Conservation (phyloP, 78 protist species). For the Dictyostelium citrinum region DNA sequence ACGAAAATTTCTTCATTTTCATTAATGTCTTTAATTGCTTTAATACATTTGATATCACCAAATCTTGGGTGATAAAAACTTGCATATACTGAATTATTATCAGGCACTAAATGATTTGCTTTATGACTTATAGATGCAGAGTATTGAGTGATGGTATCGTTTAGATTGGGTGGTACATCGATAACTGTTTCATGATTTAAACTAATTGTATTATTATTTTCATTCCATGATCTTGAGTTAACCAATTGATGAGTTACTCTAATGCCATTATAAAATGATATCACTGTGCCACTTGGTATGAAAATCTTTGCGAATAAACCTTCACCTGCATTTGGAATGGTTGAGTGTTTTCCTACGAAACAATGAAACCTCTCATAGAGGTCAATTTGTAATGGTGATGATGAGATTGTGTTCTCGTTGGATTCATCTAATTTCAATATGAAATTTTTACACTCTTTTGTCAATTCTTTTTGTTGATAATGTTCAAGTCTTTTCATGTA, state of each 20-base stretch:
- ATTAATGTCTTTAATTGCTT: slow-evolving; percentile 10
- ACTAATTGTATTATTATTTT: slow-evolving; percentile 70
- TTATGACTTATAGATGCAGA: slow-evolving; percentile 67
- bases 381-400: slow-evolving; percentile 2
- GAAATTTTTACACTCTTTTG: neutral
- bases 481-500: neutral
- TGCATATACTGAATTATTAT: slow-evolving; percentile 50
- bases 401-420: neutral
- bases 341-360: slow-evolving; percentile 17
- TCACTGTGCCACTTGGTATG: slow-evolving; percentile 22
- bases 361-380: slow-evolving; percentile 19
- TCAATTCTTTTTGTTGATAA: neutral
- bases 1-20: slow-evolving; percentile 66
- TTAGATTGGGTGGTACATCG: slow-evolving; percentile 59
- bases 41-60: slow-evolving; percentile 76
- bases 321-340: slow-evolving; percentile 7
- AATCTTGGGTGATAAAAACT: slow-evolving; percentile 65
- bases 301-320: slow-evolving; percentile 56
- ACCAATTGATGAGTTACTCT: slow-evolving; percentile 34
- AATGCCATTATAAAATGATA: slow-evolving; percentile 72
- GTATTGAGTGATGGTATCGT: slow-evolving; percentile 7
- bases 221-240: slow-evolving; percentile 17
- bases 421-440: neutral
- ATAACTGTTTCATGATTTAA: slow-evolving; percentile 57
- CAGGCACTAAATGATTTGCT: slow-evolving; percentile 45